These are phyloP conservation scores for Phytophthora cryptogea DNA, from an alignment of 352 stramenopile genomes.

Conservation along the genomic window DNA sequence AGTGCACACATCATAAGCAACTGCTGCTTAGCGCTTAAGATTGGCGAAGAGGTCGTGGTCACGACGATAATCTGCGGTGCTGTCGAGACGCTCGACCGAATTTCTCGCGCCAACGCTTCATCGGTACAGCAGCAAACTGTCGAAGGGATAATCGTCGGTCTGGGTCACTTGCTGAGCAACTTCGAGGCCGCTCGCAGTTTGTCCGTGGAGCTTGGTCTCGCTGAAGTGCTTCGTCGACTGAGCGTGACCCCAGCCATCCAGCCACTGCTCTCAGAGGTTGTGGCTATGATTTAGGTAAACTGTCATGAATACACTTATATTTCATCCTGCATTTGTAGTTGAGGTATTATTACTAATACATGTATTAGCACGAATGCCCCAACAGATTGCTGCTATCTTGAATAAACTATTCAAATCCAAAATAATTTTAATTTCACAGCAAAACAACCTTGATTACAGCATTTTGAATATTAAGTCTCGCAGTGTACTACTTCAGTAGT, in stretches of 20 bases:
- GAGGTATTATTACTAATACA: too few relatives aligned
- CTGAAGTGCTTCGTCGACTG: constrained; percentile 64
- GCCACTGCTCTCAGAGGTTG: constrained; percentile 61
- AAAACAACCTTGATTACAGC: too few relatives aligned
- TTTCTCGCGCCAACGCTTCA: constrained; percentile 40
- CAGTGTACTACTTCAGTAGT: too few relatives aligned
- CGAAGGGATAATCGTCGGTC: constrained; percentile 63
- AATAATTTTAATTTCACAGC: too few relatives aligned
- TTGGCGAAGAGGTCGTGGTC: constrained; percentile 73
- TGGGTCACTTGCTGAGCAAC: constrained; percentile 66
- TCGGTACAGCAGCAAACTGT: constrained; percentile 50
- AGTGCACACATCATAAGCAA: constrained; percentile 72
- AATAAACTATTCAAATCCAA: too few relatives aligned
- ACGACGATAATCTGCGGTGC: constrained; percentile 73
- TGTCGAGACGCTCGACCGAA: constrained; percentile 67
- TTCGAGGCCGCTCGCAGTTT: constrained; percentile 64
- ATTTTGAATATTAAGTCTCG: too few relatives aligned
- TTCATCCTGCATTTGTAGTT: too few relatives aligned
- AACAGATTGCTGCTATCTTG: too few relatives aligned
- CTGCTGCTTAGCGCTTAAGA: constrained; percentile 64
- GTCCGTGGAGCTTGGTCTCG: constrained; percentile 64
- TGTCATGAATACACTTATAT: too few relatives aligned
- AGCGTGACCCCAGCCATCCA: constrained; percentile 51
- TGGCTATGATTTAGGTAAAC: constrained; percentile 55
- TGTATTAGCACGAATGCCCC: too few relatives aligned